Percentiles rank a stretch among this genome's conserved stretches.
phyloP scores from a whole-genome alignment of 805 yeast species.

The Kluyveromyces starmeri region DNA sequence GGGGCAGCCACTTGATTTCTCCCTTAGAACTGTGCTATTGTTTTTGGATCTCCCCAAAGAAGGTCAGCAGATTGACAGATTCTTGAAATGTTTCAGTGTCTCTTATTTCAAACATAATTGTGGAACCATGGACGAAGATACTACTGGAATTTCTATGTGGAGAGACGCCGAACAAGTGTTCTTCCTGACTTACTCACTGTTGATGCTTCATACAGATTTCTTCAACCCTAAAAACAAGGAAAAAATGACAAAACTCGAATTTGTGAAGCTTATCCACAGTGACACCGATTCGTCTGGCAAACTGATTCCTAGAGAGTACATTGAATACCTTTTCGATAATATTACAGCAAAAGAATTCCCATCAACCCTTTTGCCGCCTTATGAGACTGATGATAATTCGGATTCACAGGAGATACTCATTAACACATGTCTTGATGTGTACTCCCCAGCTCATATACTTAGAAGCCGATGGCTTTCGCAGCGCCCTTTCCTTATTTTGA shows the following conservation, averaged over 20 bases:
- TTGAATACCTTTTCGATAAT: constrained; percentile 59
- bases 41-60: constrained; percentile 57
- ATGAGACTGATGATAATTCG: not conserved
- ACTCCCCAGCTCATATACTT: constrained; percentile 1
- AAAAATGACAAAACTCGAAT: constrained; percentile 60
- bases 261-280: constrained; percentile 38
- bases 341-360: constrained; percentile 50
- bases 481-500: not conserved
- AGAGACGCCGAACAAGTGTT: constrained; percentile 45
- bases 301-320: constrained; percentile 32
- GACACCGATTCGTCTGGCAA: constrained; percentile 25
- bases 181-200: constrained; percentile 51
- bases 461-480: constrained; percentile 4
- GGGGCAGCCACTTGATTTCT: constrained; percentile 54
- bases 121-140: not conserved
- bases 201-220: constrained; percentile 67
- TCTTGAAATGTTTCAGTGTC: constrained; percentile 47
- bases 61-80: constrained; percentile 67
- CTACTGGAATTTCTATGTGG: constrained; percentile 21
- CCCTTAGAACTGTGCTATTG: constrained; percentile 52
- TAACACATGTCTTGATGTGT: not conserved
- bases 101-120: constrained; percentile 35
- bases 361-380: constrained; percentile 14
- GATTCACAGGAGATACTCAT: not conserved
- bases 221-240: constrained; percentile 58